phyloP scores from a whole-genome alignment of 2,329 filamentous ascomycete species.

The Fusarium temperatum region DNA sequence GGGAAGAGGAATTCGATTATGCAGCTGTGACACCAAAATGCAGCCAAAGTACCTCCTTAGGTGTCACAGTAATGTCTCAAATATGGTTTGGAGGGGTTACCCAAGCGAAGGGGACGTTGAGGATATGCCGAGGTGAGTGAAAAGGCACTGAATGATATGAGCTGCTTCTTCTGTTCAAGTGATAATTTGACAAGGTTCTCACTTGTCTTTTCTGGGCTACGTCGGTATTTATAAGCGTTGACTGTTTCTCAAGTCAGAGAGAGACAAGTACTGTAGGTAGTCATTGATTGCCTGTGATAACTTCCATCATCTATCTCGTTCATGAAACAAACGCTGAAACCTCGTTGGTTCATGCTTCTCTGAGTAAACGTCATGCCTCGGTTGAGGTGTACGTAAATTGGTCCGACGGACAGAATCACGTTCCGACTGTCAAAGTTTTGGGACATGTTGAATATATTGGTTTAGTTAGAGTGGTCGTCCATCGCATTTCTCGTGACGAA shows the following conservation, averaged over 20 bases:
- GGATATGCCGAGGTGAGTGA: neutral
- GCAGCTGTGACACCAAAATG: slow-evolving; percentile 2
- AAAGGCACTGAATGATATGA: neutral
- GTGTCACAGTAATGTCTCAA: slow-evolving; percentile 22
- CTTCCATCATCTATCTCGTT: neutral
- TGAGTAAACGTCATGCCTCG: slow-evolving; percentile 10
- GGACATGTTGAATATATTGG: neutral
- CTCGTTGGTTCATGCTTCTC: slow-evolving; percentile 4
- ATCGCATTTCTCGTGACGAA: slow-evolving; percentile 5
- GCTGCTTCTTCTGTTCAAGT: slow-evolving; percentile 1
- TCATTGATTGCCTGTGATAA: neutral
- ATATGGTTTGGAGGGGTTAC: slow-evolving; percentile 19
- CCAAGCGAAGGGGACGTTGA: slow-evolving; percentile 5
- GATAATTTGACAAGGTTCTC: neutral
- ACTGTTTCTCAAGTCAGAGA: neutral
- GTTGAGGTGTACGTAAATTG: slow-evolving; percentile 1
- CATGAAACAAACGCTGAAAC: slow-evolving; percentile 23
- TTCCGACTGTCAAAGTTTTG: neutral
- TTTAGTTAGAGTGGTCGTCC: neutral
- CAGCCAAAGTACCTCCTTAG: neutral
- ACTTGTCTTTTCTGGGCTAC: neutral
- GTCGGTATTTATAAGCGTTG: neutral
- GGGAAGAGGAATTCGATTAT: slow-evolving; percentile 11
- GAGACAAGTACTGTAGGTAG: no score
- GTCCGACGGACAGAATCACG: slow-evolving; percentile 6